phyloP scores from a whole-genome alignment of 2,329 filamentous ascomycete genomes.

The Monosporascus ibericus region DNA sequence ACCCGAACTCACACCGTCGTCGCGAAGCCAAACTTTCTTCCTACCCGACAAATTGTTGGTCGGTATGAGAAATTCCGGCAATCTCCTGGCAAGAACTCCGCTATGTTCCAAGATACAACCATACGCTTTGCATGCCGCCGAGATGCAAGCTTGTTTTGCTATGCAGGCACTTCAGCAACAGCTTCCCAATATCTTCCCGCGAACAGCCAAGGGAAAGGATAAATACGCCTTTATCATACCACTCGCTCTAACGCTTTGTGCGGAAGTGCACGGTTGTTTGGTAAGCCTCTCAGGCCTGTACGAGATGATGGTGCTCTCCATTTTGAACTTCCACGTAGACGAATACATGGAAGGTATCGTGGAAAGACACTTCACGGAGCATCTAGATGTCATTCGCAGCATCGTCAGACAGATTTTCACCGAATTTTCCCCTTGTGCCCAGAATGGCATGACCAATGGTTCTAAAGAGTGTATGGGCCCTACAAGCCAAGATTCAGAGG shows the following conservation, averaged over 20 bases:
- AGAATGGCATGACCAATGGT: background rate
- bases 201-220: background rate
- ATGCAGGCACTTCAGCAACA: background rate
- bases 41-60: background rate
- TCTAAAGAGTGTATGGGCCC: background rate
- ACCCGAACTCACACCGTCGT: background rate
- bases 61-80: background rate
- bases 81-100: background rate
- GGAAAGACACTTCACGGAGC: background rate
- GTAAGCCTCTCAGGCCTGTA: background rate
- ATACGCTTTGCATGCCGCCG: background rate
- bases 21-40: background rate
- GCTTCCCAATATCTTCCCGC: background rate
- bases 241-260: background rate
- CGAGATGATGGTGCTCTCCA: constrained; percentile 10
- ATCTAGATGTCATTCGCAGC: background rate
- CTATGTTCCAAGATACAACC: background rate
- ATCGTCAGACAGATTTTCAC: background rate
- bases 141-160: constrained; percentile 1
- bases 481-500: background rate
- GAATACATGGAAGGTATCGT: constrained; percentile 10
- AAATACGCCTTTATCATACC: background rate
- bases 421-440: background rate
- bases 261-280: background rate
- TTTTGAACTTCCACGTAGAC: constrained; percentile 8